A percentile compares a stretch with the other conserved stretches of the same genome.
phyloP scores from a whole-genome alignment of 208 protist genomes.

The Trypanosoma avium region DNA sequence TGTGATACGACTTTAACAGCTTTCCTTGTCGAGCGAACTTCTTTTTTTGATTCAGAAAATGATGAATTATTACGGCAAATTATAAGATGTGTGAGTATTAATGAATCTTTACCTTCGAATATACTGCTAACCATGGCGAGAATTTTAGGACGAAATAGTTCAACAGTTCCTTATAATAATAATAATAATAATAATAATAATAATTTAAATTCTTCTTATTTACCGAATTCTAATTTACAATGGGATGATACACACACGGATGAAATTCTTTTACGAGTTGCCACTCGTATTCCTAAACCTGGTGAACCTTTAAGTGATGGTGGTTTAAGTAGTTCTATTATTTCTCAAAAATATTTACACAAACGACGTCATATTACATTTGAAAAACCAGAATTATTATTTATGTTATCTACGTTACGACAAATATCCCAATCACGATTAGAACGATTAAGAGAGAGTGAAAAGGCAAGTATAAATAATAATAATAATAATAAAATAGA shows the following conservation, averaged over 20 bases:
- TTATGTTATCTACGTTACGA: slow-evolving; percentile 18
- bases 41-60: slow-evolving; percentile 5
- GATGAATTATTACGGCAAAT: slow-evolving; percentile 2
- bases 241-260: slow-evolving; percentile 8
- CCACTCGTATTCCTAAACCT: slow-evolving; percentile 1
- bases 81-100: slow-evolving; percentile 17
- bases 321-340: background rate
- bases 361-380: slow-evolving; percentile 5
- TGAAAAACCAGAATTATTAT: slow-evolving; percentile 26
- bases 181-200: background rate
- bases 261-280: slow-evolving; percentile 11
- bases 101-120: background rate
- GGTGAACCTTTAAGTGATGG: slow-evolving; percentile 1
- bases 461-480: background rate
- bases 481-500: background rate
- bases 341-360: slow-evolving; percentile 24
- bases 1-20: background rate
- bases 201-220: background rate
- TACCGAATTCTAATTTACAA: background rate
- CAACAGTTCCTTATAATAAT: background rate
- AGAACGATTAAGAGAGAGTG: background rate
- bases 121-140: slow-evolving; percentile 16
- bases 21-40: slow-evolving; percentile 8
- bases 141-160: too few species aligned
- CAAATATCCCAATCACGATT: slow-evolving; percentile 3